phyloP scores from a whole-genome alignment of 805 yeast genomes.

The Wickerhamiella brachini region DNA sequence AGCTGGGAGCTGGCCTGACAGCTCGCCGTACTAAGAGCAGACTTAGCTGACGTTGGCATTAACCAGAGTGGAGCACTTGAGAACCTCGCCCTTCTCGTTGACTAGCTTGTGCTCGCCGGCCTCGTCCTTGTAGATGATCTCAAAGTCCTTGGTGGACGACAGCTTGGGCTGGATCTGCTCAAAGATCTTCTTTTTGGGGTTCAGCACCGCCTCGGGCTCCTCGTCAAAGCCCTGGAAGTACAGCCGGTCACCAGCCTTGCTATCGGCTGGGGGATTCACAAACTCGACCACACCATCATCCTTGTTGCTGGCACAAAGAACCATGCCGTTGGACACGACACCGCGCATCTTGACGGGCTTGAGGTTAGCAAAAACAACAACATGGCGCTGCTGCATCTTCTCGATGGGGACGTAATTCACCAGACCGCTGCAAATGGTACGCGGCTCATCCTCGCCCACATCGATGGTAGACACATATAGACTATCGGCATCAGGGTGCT shows the following conservation, averaged over 20 bases:
- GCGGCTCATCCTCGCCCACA: conserved; percentile 92
- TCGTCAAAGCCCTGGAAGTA: conserved; percentile 87
- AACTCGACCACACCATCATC: conserved; percentile 67
- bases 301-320: conserved; percentile 61
- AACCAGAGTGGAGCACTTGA: conserved; percentile 58
- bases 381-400: conserved; percentile 89
- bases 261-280: conserved; percentile 85
- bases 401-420: conserved; percentile 81
- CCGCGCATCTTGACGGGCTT: conserved; percentile 99
- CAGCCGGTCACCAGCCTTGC: conserved; percentile 90
- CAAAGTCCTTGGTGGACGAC: conserved; percentile 60
- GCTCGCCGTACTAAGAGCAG: no score
- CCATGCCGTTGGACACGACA: conserved; percentile 91
- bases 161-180: conserved; percentile 88
- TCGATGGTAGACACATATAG: conserved; percentile 93
- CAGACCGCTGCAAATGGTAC: conserved; percentile 96
- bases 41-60: conserved; percentile 67
- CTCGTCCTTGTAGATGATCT: conserved; percentile 70
- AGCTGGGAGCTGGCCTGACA: no score
- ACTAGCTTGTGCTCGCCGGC: conserved; percentile 60
- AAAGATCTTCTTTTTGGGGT: conserved; percentile 98
- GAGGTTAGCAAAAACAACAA: conserved; percentile 85
- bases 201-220: conserved; percentile 79
- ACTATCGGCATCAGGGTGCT: conserved; percentile 97
- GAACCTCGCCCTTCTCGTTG: conserved; percentile 63